A percentile compares a stretch with the other conserved stretches of the same genome.
Conservation (phyloP, 23 red algal species). For the Pyropia yezoensis region DNA sequence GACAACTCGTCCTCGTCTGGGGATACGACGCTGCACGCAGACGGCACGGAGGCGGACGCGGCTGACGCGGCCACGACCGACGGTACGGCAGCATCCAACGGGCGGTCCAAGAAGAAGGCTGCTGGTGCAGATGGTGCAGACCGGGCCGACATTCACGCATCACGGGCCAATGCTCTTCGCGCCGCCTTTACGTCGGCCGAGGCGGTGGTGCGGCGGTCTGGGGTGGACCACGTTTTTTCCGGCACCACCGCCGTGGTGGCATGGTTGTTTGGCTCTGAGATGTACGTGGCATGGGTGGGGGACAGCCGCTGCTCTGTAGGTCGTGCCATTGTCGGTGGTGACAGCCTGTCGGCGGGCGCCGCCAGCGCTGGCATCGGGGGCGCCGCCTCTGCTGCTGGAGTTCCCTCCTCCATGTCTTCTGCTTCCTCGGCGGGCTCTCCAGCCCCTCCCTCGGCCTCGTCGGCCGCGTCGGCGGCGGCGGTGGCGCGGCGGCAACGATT, state of each 20-base stretch:
- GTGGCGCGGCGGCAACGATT: slow-evolving; percentile 10
- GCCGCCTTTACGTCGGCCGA: slow-evolving; percentile 34
- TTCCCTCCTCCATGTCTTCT: no score
- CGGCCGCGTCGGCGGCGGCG: neutral
- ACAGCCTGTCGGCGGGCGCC: neutral
- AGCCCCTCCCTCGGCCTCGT: no score
- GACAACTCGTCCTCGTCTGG: no score
- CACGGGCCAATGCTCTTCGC: slow-evolving; percentile 7
- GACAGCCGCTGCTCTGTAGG: slow-evolving; percentile 78
- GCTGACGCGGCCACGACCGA: no score
- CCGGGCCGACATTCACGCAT: no score
- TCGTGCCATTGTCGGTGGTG: slow-evolving; percentile 1
- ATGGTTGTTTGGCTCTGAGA: slow-evolving; percentile 58
- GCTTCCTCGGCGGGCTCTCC: no score
- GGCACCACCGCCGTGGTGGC: slow-evolving; percentile 85
- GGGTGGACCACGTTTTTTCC: slow-evolving; percentile 67
- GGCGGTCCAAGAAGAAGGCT: no score
- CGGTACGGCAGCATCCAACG: no score
- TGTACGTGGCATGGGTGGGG: slow-evolving; percentile 77
- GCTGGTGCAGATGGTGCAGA: no score
- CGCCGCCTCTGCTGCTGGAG: neutral
- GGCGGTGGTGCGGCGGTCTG: slow-evolving; percentile 1
- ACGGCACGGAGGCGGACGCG: no score
- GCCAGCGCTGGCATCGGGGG: neutral
- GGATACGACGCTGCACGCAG: no score